These are phyloP conservation scores for Aspergillus hortae DNA, from an alignment of 2,329 filamentous ascomycete genomes.

Conservation along the genomic window DNA sequence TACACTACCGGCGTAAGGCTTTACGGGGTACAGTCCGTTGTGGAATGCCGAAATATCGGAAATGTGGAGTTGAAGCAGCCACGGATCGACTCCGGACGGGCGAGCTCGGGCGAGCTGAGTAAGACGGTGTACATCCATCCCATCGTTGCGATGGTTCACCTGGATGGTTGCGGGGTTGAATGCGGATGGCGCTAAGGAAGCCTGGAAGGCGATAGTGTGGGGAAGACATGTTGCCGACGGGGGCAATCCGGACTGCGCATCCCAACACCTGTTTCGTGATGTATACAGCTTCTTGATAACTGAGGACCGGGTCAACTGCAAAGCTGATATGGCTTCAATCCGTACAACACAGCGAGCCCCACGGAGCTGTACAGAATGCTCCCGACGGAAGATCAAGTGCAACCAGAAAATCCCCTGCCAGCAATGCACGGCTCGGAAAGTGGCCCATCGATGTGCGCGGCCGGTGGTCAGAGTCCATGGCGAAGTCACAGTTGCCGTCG, in stretches of 20 bases:
- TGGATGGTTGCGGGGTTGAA: background rate
- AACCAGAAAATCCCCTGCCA: slow-evolving; percentile 7
- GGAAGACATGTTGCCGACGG: background rate
- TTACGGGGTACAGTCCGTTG: too few species aligned
- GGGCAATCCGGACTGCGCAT: too few species aligned
- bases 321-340: background rate
- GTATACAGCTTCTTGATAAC: background rate
- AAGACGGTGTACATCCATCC: background rate
- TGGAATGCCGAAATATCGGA: background rate
- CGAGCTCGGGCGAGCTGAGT: slow-evolving; percentile 1
- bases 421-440: slow-evolving; percentile 3
- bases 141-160: too few species aligned
- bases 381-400: slow-evolving; percentile 9
- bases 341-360: background rate
- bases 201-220: background rate
- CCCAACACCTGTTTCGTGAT: too few species aligned
- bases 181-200: background rate
- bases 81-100: background rate
- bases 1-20: background rate
- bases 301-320: background rate
- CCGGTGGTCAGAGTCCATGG: background rate
- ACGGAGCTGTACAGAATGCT: slow-evolving; percentile 11
- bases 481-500: background rate
- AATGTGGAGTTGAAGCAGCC: background rate
- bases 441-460: background rate